phyloP scores from a whole-genome alignment of 768 basidiomycete species.

The Lentinula aciculospora region DNA sequence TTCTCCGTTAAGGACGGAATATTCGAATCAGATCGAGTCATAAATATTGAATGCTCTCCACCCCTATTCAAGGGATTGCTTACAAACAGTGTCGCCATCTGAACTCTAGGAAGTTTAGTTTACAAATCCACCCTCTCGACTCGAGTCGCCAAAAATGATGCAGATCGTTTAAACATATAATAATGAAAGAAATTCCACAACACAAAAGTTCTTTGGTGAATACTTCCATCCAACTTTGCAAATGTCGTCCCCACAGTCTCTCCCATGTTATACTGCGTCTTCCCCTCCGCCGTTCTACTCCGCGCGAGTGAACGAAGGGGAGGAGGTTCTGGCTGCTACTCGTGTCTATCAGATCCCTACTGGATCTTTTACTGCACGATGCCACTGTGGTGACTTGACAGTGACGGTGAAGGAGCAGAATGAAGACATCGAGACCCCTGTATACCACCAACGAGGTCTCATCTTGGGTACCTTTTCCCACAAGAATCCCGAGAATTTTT shows the following conservation, averaged over 20 bases:
- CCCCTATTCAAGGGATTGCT: background rate
- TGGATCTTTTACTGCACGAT: background rate
- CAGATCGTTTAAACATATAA: background rate
- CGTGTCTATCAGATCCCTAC: slow-evolving; percentile 1
- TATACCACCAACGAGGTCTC: background rate
- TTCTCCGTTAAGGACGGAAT: background rate
- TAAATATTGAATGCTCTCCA: background rate
- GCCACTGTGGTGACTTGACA: background rate
- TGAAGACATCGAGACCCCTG: background rate
- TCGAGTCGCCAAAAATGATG: background rate
- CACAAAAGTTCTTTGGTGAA: too few relatives aligned
- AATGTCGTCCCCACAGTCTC: background rate
- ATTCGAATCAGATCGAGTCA: background rate
- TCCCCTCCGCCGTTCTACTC: slow-evolving; percentile 2
- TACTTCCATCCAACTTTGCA: background rate
- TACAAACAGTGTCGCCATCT: background rate
- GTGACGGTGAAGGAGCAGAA: slow-evolving; percentile 2
- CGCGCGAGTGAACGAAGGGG: background rate
- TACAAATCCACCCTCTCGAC: background rate
- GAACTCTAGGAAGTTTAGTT: background rate
- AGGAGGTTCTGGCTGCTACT: background rate
- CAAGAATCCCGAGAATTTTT: background rate
- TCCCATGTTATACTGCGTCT: background rate
- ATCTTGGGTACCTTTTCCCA: background rate
- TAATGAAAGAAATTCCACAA: too few relatives aligned